Base-by-base conservation (phyloP, 78 protist species). In the Dictyostelium capitatum region DNA sequence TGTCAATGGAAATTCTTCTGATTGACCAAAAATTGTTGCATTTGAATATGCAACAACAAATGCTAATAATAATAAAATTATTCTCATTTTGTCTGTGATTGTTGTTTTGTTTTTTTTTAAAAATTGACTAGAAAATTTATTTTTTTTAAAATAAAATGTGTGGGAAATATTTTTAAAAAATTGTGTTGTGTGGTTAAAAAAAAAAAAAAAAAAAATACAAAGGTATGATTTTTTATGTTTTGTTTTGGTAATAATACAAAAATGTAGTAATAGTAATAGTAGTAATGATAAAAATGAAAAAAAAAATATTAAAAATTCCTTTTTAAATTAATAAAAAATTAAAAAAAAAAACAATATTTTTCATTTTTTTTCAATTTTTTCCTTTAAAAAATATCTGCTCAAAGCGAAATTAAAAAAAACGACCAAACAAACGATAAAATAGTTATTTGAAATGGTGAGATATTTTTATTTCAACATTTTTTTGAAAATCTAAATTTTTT, bases 1-100 rank as follows among this genome's bases (percentile, higher is more conserved):
- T 0, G 30, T 75, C 25, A 75, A 75, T 75, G 82, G 82, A 28
- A 20, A 50, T 75, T 75, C 82, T n/a, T 72, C 79, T 20, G n/a
- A 0, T 19, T 19, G 19, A 46, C 70, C 37, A 5, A 62, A 62
- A 6, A 62, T 23, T 14, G 10, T 62, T 62, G 70, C 70, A 62
- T 23, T 62, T 62, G 70, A 8, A 25, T 62, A 32, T 62, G 70
- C 23, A 32, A 62, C n/a, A 62, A 62, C 70, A n/a, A 62, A 62
- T 62, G 70, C 70, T 11, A 62, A 2, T 62, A 62, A 62, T 59
- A 59, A 59, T 62, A 62, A 62, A 62, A 62, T 17, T 25, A 62
- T 62, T 62, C 41, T 62, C 70, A 62, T 62, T 62, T 59, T n/a
- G n/a, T n/a, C n/a, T n/a, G n/a, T n/a, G n/a, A n/a, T 59, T 54